Base-by-base conservation (phyloP, 371 early-diverging fungal genomes). In the Mortierella sp. region DNA sequence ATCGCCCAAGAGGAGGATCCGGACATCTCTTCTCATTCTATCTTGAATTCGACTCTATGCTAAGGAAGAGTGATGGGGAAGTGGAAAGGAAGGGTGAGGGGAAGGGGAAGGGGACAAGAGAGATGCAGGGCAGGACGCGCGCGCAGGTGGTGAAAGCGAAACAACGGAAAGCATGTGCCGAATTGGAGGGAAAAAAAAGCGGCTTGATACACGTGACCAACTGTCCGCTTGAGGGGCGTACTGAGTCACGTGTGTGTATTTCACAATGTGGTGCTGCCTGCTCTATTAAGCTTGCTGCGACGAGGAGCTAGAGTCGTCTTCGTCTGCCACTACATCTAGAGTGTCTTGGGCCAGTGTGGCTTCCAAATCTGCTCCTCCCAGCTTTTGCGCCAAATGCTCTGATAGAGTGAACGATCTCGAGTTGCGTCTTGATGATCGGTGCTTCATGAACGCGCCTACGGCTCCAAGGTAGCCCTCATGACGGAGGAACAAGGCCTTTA, bases 391-490 rank as follows among this genome's bases (percentile, higher is more conserved):
- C 49, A 76, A 14, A 8, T 64, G 65, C 54, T 76, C 77, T 16
- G 77, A 48, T 19, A 76, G 43, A 0, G 70, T 57, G 59, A 76
- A 76, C 0, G 77, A 76, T 44, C 77, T 28, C 40, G 77, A 76
- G 66, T 76, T 76, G 51, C 77, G 69, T 22, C 77, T 61, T 34
- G 77, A 69, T 12, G 68, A 51, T 2, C 68, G 59, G 44, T 76
- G 70, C 55, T 85, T 86, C 50, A 92, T 83, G 59, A 90, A 92
- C 1, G 98, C 98, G 9, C 98, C 98, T 17, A 95, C 89, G 0
- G 97, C 96, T 12, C 99, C 99, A 44, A 97, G 82, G 71, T 95
- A 97, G 5, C 99, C 98, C 83, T 98, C 99, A 71, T 98, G 99
- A 22, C 97, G 88, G 51, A 97, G 79, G 66, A 98, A 98, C 39